Conservation (phyloP, 805 yeast genomes). For the Starmerella asiatica region DNA sequence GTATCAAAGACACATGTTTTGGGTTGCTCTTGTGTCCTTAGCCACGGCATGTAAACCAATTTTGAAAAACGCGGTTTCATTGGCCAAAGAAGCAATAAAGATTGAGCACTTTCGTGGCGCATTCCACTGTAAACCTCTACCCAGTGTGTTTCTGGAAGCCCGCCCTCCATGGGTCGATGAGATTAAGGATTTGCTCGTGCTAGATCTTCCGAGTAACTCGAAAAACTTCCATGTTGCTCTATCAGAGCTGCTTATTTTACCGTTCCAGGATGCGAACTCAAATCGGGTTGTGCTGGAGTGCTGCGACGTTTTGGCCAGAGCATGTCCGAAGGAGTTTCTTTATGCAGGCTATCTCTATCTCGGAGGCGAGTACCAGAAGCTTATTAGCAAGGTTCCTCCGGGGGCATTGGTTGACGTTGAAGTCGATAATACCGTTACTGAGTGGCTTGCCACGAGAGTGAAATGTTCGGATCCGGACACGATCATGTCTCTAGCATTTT, state of each 20-base stretch:
- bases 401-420: not conserved
- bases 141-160: constrained; percentile 4
- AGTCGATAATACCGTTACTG: not conserved
- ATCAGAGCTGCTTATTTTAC: constrained; percentile 2
- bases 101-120: constrained; percentile 12
- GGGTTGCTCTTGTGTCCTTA: constrained; percentile 7
- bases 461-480: not conserved
- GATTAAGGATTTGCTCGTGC: not conserved
- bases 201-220: constrained; percentile 4
- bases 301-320: constrained; percentile 6
- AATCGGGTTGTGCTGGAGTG: constrained; percentile 4
- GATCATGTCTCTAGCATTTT: constrained; percentile 4
- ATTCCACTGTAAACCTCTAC: not conserved
- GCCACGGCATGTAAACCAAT: constrained; percentile 5
- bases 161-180: constrained; percentile 1
- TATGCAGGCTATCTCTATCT: constrained; percentile 5
- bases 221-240: constrained; percentile 11
- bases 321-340: constrained; percentile 5
- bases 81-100: constrained; percentile 4
- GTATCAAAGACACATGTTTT: constrained; percentile 6
- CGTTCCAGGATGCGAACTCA: not conserved
- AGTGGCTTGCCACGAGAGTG: constrained; percentile 6
- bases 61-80: not conserved
- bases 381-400: constrained; percentile 1
- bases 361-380: constrained; percentile 3